phyloP scores from a whole-genome alignment of 1,284 basidiomycete genomes.

The Ganoderma resinaceum region DNA sequence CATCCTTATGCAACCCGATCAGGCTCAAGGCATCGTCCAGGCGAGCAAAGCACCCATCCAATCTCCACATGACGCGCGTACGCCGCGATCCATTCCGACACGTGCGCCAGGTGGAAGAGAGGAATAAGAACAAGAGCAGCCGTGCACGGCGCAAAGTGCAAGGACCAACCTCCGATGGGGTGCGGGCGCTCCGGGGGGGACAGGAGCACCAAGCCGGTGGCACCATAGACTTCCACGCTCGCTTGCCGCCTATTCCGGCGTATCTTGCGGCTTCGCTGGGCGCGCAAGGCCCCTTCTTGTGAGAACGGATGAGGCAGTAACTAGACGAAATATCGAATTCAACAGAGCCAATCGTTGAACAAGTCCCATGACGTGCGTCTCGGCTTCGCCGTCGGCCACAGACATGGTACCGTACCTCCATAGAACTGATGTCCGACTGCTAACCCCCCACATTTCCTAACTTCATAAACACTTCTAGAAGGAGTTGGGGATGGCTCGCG shows the following conservation, averaged over 20 bases:
- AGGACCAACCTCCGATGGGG: too few species aligned
- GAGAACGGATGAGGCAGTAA: neutral
- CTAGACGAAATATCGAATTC: neutral
- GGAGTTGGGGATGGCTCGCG: conserved; percentile 75
- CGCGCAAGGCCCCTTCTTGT: neutral
- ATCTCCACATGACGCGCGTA: conserved; percentile 20
- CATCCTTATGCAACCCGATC: too few species aligned
- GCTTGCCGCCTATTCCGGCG: too few species aligned
- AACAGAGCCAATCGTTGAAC: neutral
- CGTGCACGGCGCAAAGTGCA: too few species aligned
- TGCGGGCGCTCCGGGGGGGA: too few species aligned
- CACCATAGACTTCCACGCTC: too few species aligned
- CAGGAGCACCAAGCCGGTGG: too few species aligned
- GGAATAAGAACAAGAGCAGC: too few species aligned
- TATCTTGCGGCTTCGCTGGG: too few species aligned
- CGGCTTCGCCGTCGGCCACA: neutral
- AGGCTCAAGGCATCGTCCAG: too few species aligned
- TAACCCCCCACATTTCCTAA: conserved; percentile 44
- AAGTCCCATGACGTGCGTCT: neutral
- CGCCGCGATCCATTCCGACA: too few species aligned
- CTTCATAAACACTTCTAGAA: conserved; percentile 89
- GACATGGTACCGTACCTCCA: conserved; percentile 55
- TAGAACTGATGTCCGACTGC: conserved; percentile 78
- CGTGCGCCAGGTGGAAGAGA: too few species aligned
- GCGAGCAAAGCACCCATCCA: neutral